Base-by-base conservation (phyloP, 129 eudicot species). In the Scalesia atractyloides region DNA sequence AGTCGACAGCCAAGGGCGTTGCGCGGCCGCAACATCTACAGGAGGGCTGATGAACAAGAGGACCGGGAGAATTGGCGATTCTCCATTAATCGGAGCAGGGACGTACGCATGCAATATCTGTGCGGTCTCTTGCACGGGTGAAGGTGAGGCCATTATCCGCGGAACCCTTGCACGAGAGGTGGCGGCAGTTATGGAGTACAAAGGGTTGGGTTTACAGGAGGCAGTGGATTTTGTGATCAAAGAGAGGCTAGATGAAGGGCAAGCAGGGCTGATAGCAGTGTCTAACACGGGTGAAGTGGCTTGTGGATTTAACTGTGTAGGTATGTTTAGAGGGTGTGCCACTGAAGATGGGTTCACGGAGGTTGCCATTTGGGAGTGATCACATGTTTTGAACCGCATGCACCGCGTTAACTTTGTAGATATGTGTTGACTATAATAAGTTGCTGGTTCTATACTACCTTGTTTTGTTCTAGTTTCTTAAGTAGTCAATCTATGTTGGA, bases 121-220 rank as follows among this genome's bases (percentile, higher is more conserved):
- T 41, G 98, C 84, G 10, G 96, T 93, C 0, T 93, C 98, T 4
- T 93, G 98, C 83, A 93, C 98, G 0, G 98, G 98, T 9, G 98
- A 93, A 56, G 98, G 98, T 0, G 98, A 93, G 83, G 98, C 98
- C 12, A 93, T 93, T 51, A 84, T 89, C 51, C 86, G 98, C 7
- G 90, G 84, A 8, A 92, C 98, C 22, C 84, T 92, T 52, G 96
- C 98, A 0, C 87, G 98, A 14, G 98, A 89, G 10, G 98, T 93
- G 87, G 95, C 92, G 36, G 98, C 97, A 8, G 86, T 93, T 77
- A 93, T 93, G 97, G 98, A 93, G 82, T 93, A 93, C 64, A 93
- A 93, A 74, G 97, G 83, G 54, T 22, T 93, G 50, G 83, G 86
- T 15, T 87, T 93, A 9, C 95, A 90, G 56, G 90, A 84, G 70